Evolutionary conservation across 192 early-diverging fungal species (phyloP).

Genomic region (Rhizophagus sp.): DNA sequence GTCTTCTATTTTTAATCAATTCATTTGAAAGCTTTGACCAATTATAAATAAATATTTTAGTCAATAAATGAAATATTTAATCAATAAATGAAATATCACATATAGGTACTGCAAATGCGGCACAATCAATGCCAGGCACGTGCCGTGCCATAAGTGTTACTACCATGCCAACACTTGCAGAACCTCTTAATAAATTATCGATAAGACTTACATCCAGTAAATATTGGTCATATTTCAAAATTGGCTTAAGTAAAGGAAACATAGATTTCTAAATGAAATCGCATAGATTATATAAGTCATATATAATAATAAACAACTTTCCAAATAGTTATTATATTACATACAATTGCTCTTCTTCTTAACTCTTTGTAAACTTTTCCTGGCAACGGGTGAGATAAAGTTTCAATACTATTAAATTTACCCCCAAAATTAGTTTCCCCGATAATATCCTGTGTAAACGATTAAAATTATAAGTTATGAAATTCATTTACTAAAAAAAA

Average conservation of each 20-base stretch:
- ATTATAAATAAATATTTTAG: background rate
- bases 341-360: background rate
- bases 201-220: slow-evolving; percentile 1
- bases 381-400: slow-evolving; percentile 48
- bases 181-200: no score
- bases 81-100: no score
- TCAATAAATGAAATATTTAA: background rate
- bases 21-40: slow-evolving; percentile 4
- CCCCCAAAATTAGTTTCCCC: slow-evolving; percentile 54
- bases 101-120: no score
- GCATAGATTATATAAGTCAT: background rate
- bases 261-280: slow-evolving; percentile 3
- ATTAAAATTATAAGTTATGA: background rate
- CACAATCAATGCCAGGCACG: no score
- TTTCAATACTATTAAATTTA: slow-evolving; percentile 50
- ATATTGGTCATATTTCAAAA: slow-evolving; percentile 10
- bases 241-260: slow-evolving; percentile 16
- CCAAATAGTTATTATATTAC: background rate
- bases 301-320: background rate
- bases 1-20: background rate
- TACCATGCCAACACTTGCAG: no score
- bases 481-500: background rate
- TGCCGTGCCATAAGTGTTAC: no score
- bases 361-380: slow-evolving; percentile 30
- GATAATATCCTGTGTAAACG: slow-evolving; percentile 45